Percentiles rank a stretch among this genome's conserved stretches.
These are phyloP conservation scores for Penicillium sp. DNA, from an alignment of 2,329 filamentous ascomycete genomes.

Conservation along the genomic window DNA sequence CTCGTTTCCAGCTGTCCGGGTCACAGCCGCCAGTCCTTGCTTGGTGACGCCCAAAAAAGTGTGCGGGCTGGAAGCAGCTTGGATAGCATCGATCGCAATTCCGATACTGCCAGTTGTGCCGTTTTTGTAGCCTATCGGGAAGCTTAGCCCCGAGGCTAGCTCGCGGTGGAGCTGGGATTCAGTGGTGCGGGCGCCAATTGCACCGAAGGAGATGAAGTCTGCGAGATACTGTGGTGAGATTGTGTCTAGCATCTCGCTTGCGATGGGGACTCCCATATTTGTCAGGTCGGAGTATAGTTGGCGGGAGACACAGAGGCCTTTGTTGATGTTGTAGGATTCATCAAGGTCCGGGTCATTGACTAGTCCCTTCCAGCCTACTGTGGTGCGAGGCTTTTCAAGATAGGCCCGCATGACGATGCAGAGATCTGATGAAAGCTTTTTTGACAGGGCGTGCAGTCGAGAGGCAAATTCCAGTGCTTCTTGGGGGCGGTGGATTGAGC, in stretches of 20 bases:
- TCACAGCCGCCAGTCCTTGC: slow-evolving; percentile 92
- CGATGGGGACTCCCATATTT: slow-evolving; percentile 82
- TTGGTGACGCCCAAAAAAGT: slow-evolving; percentile 99
- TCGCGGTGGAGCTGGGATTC: slow-evolving; percentile 96
- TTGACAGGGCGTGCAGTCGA: too few relatives aligned
- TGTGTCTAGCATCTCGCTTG: slow-evolving; percentile 96
- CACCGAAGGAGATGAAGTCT: slow-evolving; percentile 90
- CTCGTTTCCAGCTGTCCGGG: slow-evolving; percentile 87
- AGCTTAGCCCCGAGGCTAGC: slow-evolving; percentile 88
- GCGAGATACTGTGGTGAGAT: slow-evolving; percentile 98
- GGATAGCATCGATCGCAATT: slow-evolving; percentile 94
- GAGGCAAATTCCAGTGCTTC: too few relatives aligned
- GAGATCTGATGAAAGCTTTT: slow-evolving; percentile 54
- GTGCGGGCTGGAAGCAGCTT: slow-evolving; percentile 62
- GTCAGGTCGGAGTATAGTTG: slow-evolving; percentile 93
- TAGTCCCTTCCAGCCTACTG: slow-evolving; percentile 97
- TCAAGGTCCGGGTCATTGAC: slow-evolving; percentile 99
- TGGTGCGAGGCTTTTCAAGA: slow-evolving; percentile 97
- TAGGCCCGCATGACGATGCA: slow-evolving; percentile 97
- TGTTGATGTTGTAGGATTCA: slow-evolving; percentile 97
- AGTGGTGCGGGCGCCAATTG: slow-evolving; percentile 92
- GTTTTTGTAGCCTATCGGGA: slow-evolving; percentile 99
- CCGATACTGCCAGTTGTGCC: slow-evolving; percentile 88
- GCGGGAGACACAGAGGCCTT: slow-evolving; percentile 86
- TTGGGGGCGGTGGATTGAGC: too few relatives aligned